A percentile compares a stretch with the other conserved stretches of the same genome.
These are phyloP conservation scores for Plectranthus barbatus DNA, from an alignment of 257 asterid species.

Conservation along the genomic window DNA sequence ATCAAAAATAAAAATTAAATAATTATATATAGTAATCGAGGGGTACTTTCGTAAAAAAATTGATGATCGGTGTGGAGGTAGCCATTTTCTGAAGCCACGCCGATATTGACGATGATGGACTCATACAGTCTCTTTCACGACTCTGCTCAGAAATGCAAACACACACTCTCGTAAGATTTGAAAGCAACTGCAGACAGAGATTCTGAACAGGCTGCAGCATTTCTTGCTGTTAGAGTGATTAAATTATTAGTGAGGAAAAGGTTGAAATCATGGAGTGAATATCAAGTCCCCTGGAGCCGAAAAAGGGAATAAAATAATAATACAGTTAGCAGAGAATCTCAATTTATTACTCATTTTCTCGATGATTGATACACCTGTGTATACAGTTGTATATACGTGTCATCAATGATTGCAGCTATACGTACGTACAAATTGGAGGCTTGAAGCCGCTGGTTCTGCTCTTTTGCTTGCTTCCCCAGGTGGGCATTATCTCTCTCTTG, in stretches of 20 bases:
- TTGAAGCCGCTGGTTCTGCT: slow-evolving; percentile 19
- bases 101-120: not conserved
- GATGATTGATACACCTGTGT: slow-evolving; percentile 17
- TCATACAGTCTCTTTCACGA: slow-evolving; percentile 8
- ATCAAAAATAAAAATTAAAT: too few species aligned
- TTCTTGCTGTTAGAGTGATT: not conserved
- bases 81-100: slow-evolving; percentile 2
- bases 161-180: not conserved
- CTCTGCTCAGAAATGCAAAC: not conserved
- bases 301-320: not conserved
- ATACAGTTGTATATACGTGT: slow-evolving; percentile 33
- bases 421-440: slow-evolving; percentile 23
- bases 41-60: not conserved
- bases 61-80: slow-evolving; percentile 10
- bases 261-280: slow-evolving; percentile 17
- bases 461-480: slow-evolving; percentile 29
- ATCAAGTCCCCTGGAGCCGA: slow-evolving; percentile 14
- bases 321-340: slow-evolving; percentile 30
- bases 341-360: slow-evolving; percentile 6
- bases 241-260: slow-evolving; percentile 14
- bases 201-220: slow-evolving; percentile 16
- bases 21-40: too few species aligned
- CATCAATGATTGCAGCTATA: slow-evolving; percentile 35
- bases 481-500: slow-evolving; percentile 14
- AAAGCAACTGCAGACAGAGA: slow-evolving; percentile 12